phyloP scores from a whole-genome alignment of 2,329 filamentous ascomycete species.

The Calycina marina region DNA sequence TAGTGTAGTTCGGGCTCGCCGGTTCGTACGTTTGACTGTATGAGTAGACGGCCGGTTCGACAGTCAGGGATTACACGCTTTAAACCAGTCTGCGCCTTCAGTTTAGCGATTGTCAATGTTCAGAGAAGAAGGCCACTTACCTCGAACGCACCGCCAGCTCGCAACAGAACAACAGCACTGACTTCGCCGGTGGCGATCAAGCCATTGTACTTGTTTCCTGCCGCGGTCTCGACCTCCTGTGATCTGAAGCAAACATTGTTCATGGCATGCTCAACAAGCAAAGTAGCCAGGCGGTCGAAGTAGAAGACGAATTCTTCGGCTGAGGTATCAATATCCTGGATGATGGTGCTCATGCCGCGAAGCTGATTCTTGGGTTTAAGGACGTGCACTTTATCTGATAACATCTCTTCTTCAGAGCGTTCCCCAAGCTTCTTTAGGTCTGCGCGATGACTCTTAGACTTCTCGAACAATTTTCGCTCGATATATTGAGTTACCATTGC shows the following conservation, averaged over 20 bases:
- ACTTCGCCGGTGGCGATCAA: slow-evolving; percentile 57
- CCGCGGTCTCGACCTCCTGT: slow-evolving; percentile 53
- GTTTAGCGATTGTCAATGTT: not conserved
- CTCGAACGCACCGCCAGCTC: slow-evolving; percentile 79
- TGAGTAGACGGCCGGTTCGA: slow-evolving; percentile 73
- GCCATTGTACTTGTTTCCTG: slow-evolving; percentile 55
- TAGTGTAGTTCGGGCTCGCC: slow-evolving; percentile 92
- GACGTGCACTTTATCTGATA: slow-evolving; percentile 62
- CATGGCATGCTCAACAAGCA: slow-evolving; percentile 70
- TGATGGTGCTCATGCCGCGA: slow-evolving; percentile 75
- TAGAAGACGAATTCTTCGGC: slow-evolving; percentile 96
- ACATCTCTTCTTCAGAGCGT: slow-evolving; percentile 52
- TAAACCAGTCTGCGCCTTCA: slow-evolving; percentile 45
- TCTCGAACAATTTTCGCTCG: slow-evolving; percentile 70
- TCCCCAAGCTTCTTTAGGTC: slow-evolving; percentile 65
- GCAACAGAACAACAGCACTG: slow-evolving; percentile 75
- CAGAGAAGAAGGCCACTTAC: not conserved
- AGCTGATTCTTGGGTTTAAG: slow-evolving; percentile 69
- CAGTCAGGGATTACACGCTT: slow-evolving; percentile 88
- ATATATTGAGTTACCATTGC: slow-evolving; percentile 92
- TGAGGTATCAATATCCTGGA: slow-evolving; percentile 64
- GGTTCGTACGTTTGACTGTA: slow-evolving; percentile 73
- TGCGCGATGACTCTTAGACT: slow-evolving; percentile 69
- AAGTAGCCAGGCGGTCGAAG: slow-evolving; percentile 76
- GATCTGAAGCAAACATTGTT: slow-evolving; percentile 61